Evolutionary conservation across 257 asterid species (phyloP).

Genomic region (Anisodus tanguticus): DNA sequence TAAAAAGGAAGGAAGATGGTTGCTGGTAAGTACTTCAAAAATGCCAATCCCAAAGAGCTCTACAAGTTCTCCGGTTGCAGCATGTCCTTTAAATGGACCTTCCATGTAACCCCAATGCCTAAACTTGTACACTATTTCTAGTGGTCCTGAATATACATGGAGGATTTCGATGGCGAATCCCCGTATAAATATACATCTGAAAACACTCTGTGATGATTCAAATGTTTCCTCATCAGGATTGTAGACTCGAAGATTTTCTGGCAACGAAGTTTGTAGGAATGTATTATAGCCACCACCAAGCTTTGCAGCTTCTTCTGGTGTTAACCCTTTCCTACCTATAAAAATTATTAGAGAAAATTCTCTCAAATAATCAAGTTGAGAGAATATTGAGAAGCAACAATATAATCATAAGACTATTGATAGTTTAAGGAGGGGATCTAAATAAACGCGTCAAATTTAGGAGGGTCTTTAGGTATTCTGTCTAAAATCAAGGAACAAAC

Average conservation of each 20-base stretch:
- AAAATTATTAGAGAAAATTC: neutral
- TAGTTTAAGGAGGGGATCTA: too few relatives aligned
- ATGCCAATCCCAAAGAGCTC: slow-evolving; percentile 56
- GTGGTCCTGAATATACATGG: slow-evolving; percentile 72
- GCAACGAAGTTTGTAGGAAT: slow-evolving; percentile 70
- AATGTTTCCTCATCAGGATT: slow-evolving; percentile 61
- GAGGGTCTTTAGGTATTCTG: too few relatives aligned
- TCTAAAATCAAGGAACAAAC: neutral
- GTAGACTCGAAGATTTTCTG: slow-evolving; percentile 49
- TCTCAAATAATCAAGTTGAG: neutral
- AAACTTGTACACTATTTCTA: slow-evolving; percentile 60
- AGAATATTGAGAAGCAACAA: neutral
- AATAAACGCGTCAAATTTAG: too few relatives aligned
- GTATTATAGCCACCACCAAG: slow-evolving; percentile 80
- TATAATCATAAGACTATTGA: too few relatives aligned
- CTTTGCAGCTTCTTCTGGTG: slow-evolving; percentile 44
- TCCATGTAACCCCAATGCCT: slow-evolving; percentile 86
- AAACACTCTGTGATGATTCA: slow-evolving; percentile 57
- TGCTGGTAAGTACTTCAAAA: slow-evolving; percentile 49
- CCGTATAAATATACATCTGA: slow-evolving; percentile 55
- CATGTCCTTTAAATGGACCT: slow-evolving; percentile 58
- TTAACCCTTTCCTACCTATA: slow-evolving; percentile 35
- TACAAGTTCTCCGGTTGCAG: slow-evolving; percentile 65
- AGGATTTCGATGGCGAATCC: slow-evolving; percentile 73
- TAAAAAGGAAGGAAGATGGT: neutral